Percentiles rank a stretch among this genome's conserved stretches.
These are phyloP conservation scores for Toxicodendron radicans DNA, from an alignment of 345 rosid genomes.

Conservation along the genomic window DNA sequence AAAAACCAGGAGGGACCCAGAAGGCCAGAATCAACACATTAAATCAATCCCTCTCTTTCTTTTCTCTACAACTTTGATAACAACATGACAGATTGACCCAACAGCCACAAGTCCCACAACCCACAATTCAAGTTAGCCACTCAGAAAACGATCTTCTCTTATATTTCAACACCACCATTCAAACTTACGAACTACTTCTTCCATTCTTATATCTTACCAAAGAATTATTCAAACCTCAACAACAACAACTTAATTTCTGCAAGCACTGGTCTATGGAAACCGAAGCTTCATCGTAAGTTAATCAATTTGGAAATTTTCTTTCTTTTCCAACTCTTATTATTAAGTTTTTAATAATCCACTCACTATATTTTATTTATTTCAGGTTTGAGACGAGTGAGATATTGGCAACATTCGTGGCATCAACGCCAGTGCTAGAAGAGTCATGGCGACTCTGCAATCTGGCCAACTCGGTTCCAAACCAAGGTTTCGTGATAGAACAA, in stretches of 20 bases:
- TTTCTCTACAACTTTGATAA: no score
- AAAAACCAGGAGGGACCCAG: no score
- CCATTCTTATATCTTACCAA: not conserved
- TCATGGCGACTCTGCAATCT: slow-evolving; percentile 61
- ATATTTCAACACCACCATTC: not conserved
- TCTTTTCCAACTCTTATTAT: no score
- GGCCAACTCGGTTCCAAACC: slow-evolving; percentile 23
- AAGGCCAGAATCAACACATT: no score
- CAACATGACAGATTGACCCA: no score
- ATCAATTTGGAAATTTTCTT: no score
- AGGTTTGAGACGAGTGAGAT: slow-evolving; percentile 84
- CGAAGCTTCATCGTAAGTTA: slow-evolving; percentile 37
- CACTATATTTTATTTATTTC: not conserved
- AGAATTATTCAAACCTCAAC: not conserved
- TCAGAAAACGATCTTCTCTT: not conserved
- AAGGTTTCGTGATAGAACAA: slow-evolving; percentile 29
- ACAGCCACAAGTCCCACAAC: no score
- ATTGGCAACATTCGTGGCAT: slow-evolving; percentile 54
- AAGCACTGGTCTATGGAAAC: slow-evolving; percentile 24
- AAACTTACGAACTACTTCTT: not conserved
- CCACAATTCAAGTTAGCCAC: not conserved
- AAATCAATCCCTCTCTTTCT: no score
- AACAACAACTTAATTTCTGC: not conserved
- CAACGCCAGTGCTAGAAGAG: slow-evolving; percentile 51
- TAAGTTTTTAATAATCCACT: not conserved